Evolutionary conservation across 2,329 filamentous ascomycete genomes (phyloP), one percentile per base, ranked within the genome.

Genomic region (Fusarium armeniacum): DNA sequence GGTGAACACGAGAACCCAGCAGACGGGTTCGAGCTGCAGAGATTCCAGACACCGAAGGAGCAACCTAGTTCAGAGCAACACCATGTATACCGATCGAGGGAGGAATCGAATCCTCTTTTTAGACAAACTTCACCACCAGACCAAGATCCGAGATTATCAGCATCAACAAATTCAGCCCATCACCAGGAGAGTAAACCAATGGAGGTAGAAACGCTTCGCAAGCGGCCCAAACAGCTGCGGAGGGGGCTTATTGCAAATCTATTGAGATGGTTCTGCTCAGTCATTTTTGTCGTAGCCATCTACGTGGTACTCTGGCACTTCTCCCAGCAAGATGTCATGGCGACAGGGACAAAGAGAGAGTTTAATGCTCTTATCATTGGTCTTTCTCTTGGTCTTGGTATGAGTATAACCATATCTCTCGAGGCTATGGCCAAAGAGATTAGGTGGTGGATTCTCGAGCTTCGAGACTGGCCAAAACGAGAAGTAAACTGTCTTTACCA

Each of bases 361-460:
- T 84, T 81, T 67, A 84, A 84, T 57, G 75, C 80, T 0, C 65
- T 83, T n/a, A 80, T 83, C 22, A 82, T 82, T 1, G 82, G 78
- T 0, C 74, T 84, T 7, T 80, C 80, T 47, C 83, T 67, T 3
- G 67, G 67, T 11, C 67, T 70, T 9, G 67, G 67, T 8, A 36
- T 85, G 50, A 81, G 81, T 49, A 79, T 84, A 43, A 78, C 80
- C 4, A 81, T 77, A 65, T 78, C 79, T 9, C 76, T 85, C 24
- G 83, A 83, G 59, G 78, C 78, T 30, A 81, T 84, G 77, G 79
- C 82, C 5, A 71, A 77, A 16, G 81, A 83, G 62, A 73, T 83
- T 63, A 76, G 83, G n/a, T 85, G 83, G 82, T 83, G 81, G 75
- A 78, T 84, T 30, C 69, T 85, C 43, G 79, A 77, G 59, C 72